phyloP scores from a whole-genome alignment of 2,329 filamentous ascomycete species.

The Claviceps sp. region DNA sequence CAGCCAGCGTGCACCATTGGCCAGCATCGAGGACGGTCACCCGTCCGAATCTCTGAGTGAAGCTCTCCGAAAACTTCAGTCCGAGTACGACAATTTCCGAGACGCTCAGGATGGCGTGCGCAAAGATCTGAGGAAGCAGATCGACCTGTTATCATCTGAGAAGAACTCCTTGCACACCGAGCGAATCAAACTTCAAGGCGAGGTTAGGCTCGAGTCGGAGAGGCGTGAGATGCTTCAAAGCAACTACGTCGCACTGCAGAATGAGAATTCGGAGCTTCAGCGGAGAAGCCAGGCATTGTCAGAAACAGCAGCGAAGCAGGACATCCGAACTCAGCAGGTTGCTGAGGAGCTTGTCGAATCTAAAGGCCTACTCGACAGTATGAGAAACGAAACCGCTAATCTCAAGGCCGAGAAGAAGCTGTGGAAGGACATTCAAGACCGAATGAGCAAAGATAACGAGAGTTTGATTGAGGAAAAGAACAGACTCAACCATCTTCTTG shows the following conservation, averaged over 20 bases:
- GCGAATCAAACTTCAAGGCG: slow-evolving; percentile 64
- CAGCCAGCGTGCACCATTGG: slow-evolving; percentile 37
- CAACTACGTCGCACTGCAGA: slow-evolving; percentile 73
- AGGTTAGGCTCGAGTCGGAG: slow-evolving; percentile 68
- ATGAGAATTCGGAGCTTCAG: slow-evolving; percentile 74
- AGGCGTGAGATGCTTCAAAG: slow-evolving; percentile 80
- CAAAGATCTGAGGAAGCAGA: slow-evolving; percentile 70
- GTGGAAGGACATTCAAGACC: slow-evolving; percentile 85
- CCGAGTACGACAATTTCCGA: slow-evolving; percentile 79
- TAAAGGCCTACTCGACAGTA: slow-evolving; percentile 66
- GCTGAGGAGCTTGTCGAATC: slow-evolving; percentile 87
- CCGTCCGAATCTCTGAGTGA: slow-evolving; percentile 53
- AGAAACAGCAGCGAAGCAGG: slow-evolving; percentile 78
- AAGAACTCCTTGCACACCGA: slow-evolving; percentile 74
- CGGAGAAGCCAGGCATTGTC: slow-evolving; percentile 65
- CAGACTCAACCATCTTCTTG: slow-evolving; percentile 68
- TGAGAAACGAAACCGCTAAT: slow-evolving; percentile 83
- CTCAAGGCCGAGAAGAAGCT: slow-evolving; percentile 89
- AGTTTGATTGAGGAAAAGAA: slow-evolving; percentile 70
- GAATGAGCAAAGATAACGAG: slow-evolving; percentile 81
- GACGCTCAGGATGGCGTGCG: slow-evolving; percentile 75
- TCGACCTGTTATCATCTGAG: slow-evolving; percentile 67
- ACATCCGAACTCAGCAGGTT: slow-evolving; percentile 78
- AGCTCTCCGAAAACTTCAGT: slow-evolving; percentile 74
- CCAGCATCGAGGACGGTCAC: slow-evolving; percentile 42